phyloP scores from a whole-genome alignment of 768 basidiomycete species.

The Atractiella rhizophila region DNA sequence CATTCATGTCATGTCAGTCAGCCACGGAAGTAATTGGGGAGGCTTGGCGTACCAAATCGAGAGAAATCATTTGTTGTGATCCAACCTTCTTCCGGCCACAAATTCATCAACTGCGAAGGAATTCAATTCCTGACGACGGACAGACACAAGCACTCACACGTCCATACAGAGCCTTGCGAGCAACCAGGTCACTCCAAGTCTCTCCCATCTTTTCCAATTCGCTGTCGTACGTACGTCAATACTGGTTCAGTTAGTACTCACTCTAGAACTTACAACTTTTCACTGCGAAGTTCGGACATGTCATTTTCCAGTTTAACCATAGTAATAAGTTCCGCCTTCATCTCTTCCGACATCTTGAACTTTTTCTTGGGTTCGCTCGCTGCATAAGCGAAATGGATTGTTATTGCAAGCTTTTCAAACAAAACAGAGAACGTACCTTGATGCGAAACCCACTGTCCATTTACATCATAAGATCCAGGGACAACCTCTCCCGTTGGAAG shows the following conservation, averaged over 20 bases:
- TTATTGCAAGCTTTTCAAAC: too few species aligned
- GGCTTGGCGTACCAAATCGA: too few species aligned
- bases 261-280: constrained; percentile 20
- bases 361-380: constrained; percentile 34
- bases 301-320: constrained; percentile 59
- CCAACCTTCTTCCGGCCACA: too few species aligned
- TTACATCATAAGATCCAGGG: background rate
- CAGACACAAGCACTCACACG: constrained; percentile 1
- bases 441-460: too few species aligned
- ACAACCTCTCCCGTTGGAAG: constrained; percentile 7
- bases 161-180: constrained; percentile 5
- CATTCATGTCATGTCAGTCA: too few species aligned
- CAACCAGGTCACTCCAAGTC: constrained; percentile 2
- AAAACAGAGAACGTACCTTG: too few species aligned
- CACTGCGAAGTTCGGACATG: constrained; percentile 33
- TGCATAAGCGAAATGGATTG: too few species aligned
- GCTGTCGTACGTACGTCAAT: background rate
- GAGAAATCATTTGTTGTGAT: too few species aligned
- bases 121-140: too few species aligned
- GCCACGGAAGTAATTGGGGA: too few species aligned
- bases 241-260: background rate
- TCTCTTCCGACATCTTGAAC: constrained; percentile 50
- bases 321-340: constrained; percentile 59
- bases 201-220: constrained; percentile 2
- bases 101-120: too few species aligned